phyloP scores from a whole-genome alignment of 768 basidiomycete genomes.

The Filobasidium wieringae region DNA sequence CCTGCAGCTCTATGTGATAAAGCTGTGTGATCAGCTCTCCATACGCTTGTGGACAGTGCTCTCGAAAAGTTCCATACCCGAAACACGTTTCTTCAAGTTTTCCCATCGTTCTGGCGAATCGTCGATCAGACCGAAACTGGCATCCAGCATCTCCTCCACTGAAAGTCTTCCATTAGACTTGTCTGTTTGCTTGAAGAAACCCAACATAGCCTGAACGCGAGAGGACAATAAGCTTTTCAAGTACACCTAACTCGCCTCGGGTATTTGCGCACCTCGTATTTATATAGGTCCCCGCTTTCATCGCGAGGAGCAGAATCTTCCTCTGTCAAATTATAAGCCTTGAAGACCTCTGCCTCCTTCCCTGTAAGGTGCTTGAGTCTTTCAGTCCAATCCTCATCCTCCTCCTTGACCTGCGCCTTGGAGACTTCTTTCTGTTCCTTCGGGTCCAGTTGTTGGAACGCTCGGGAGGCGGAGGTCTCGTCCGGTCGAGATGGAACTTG shows the following conservation, averaged over 20 bases:
- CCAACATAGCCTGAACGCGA: too few relatives aligned
- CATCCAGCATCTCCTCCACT: not conserved
- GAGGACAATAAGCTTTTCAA: too few relatives aligned
- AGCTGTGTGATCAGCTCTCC: too few relatives aligned
- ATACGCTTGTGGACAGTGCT: too few relatives aligned
- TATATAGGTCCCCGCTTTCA: slow-evolving; percentile 2
- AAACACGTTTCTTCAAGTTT: slow-evolving; percentile 4
- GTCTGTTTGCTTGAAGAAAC: too few relatives aligned
- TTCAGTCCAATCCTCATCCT: not conserved
- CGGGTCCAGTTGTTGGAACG: slow-evolving; percentile 2
- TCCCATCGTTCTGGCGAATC: slow-evolving; percentile 2
- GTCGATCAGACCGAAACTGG: slow-evolving; percentile 2
- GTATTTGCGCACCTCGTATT: not conserved
- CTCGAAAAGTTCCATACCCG: too few relatives aligned
- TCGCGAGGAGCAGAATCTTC: not conserved
- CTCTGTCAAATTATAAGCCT: slow-evolving; percentile 2
- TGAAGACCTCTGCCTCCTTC: slow-evolving; percentile 1
- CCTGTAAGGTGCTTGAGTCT: slow-evolving; percentile 2
- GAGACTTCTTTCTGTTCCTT: not conserved
- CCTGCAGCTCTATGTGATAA: slow-evolving; percentile 9
- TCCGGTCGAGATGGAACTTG: slow-evolving; percentile 1
- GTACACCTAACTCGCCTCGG: too few relatives aligned
- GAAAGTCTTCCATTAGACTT: too few relatives aligned
- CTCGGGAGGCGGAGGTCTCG: slow-evolving; percentile 3
- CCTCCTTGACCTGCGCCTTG: not conserved